phyloP scores from a whole-genome alignment of 768 basidiomycete species.

The Russula ochroleuca region DNA sequence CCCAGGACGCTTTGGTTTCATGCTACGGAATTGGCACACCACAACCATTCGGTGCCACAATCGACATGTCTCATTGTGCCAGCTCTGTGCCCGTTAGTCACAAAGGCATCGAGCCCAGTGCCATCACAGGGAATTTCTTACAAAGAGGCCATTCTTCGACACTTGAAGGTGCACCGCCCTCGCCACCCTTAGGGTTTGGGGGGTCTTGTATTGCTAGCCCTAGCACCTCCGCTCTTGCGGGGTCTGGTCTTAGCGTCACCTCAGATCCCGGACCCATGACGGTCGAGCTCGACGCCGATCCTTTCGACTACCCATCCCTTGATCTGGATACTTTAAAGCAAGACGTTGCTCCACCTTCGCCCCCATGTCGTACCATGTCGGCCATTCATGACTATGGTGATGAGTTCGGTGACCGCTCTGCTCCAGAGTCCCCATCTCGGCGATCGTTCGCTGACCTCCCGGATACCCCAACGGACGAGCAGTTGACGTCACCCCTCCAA shows the following conservation, averaged over 20 bases:
- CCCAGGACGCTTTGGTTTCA: background rate
- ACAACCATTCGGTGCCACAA: background rate
- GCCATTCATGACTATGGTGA: conserved; percentile 10
- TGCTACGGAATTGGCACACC: background rate
- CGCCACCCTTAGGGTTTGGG: background rate
- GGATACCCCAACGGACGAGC: conserved; percentile 5
- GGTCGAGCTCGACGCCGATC: background rate
- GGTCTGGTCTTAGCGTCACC: background rate
- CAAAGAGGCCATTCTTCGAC: background rate
- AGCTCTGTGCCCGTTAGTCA: background rate
- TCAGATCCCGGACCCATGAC: background rate
- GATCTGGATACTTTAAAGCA: background rate
- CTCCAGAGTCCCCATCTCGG: conserved; percentile 25
- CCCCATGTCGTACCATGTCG: background rate
- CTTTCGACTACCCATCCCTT: background rate
- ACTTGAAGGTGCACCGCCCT: background rate
- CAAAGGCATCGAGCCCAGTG: background rate
- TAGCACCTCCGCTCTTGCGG: background rate
- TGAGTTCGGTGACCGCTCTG: background rate
- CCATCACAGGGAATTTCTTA: background rate
- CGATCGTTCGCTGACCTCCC: conserved; percentile 22
- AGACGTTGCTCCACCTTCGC: conserved; percentile 3
- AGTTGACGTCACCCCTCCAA: conserved; percentile 1
- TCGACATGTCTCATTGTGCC: background rate
- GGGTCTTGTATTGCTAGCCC: background rate